Percentiles rank a stretch among this genome's conserved stretches.
Conservation (phyloP, 1,139 yeast species). For the Pichia sp. region DNA sequence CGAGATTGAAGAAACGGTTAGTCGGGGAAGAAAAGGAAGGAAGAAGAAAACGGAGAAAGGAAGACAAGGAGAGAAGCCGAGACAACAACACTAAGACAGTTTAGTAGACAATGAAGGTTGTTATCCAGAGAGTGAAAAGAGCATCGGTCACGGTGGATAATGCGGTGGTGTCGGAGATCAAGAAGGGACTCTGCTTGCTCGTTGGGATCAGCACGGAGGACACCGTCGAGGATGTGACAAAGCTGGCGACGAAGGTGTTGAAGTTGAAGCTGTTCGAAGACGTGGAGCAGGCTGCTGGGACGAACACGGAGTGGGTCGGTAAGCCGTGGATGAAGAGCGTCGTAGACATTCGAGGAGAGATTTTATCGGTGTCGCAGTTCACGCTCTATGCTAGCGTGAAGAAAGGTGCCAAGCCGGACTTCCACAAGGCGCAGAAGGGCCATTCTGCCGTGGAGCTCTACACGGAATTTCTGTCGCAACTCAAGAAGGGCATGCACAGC, state of each 20-base stretch:
- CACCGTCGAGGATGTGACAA: conserved; percentile 64
- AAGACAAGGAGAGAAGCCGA: neutral
- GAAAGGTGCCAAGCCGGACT: conserved; percentile 92
- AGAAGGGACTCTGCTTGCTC: conserved; percentile 69
- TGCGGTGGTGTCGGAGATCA: conserved; percentile 63
- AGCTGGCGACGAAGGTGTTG: conserved; percentile 62
- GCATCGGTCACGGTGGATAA: conserved; percentile 85
- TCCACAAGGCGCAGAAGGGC: conserved; percentile 85
- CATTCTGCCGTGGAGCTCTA: conserved; percentile 65
- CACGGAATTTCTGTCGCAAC: conserved; percentile 49
- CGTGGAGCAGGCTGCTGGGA: conserved; percentile 35
- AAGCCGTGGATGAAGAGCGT: conserved; percentile 59
- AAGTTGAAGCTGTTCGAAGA: conserved; percentile 72
- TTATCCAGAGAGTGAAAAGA: conserved; percentile 77
- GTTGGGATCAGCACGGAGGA: conserved; percentile 83
- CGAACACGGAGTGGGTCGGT: conserved; percentile 35
- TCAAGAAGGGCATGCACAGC: conserved; percentile 50
- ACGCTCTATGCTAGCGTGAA: conserved; percentile 78
- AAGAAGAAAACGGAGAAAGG: neutral
- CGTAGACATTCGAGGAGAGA: conserved; percentile 54
- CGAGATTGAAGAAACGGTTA: too few species aligned
- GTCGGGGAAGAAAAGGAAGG: too few species aligned
- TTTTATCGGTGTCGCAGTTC: conserved; percentile 78
- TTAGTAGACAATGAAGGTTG: conserved; percentile 61
- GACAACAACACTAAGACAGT: too few species aligned